Evolutionary conservation across 2,329 filamentous ascomycete species (phyloP).

Genomic region (Penicillium sclerotiorum): DNA sequence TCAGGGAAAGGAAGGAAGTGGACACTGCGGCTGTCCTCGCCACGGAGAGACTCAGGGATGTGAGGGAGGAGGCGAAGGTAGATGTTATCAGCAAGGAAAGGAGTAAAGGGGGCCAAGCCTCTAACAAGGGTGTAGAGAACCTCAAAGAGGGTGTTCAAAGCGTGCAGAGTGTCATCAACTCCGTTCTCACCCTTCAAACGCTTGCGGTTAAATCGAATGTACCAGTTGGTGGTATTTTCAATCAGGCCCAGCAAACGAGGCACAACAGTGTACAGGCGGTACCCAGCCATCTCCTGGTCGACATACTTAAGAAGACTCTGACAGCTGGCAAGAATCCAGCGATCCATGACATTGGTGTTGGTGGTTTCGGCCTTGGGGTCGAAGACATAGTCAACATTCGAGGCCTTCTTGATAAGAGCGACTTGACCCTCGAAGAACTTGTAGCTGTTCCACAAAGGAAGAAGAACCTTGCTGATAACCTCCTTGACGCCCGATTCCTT

Average conservation of each 20-base stretch:
- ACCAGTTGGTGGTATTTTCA: constrained; percentile 98
- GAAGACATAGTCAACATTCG: constrained; percentile 74
- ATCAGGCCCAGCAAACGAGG: constrained; percentile 80
- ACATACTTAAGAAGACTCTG: constrained; percentile 91
- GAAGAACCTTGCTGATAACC: constrained; percentile 85
- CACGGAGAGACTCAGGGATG: constrained; percentile 72
- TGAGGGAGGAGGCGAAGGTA: constrained; percentile 80
- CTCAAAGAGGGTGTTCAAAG: constrained; percentile 91
- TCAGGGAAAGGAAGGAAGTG: constrained; percentile 92
- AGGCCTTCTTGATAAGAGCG: constrained; percentile 80
- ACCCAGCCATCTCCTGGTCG: constrained; percentile 83
- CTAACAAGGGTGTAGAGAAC: constrained; percentile 87
- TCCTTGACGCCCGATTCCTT: constrained; percentile 93
- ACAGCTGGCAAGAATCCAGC: constrained; percentile 90
- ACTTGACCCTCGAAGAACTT: constrained; percentile 95
- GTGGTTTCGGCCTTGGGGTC: constrained; percentile 73
- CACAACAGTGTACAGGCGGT: constrained; percentile 87
- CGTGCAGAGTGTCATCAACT: constrained; percentile 81
- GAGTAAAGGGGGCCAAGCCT: constrained; percentile 89
- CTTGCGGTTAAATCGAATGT: constrained; percentile 91
- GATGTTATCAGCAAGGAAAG: constrained; percentile 93
- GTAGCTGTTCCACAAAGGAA: constrained; percentile 95
- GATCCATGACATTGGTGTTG: constrained; percentile 92
- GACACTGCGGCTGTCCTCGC: constrained; percentile 78
- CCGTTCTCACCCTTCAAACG: constrained; percentile 89